Conservation (phyloP, 2,329 filamentous ascomycete genomes). For the Capronia americana region DNA sequence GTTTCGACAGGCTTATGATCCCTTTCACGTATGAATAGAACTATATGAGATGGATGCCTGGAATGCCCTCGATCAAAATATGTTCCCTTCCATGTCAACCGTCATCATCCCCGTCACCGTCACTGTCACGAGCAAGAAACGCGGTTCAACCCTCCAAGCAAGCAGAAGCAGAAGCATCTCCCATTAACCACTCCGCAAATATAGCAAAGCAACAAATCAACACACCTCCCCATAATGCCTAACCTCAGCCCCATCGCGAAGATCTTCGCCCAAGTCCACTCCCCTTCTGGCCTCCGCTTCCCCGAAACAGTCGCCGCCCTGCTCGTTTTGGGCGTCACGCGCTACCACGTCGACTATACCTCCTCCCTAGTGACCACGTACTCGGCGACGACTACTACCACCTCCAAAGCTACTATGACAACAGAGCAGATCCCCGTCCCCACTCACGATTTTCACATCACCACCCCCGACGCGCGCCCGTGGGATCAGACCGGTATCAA, state of each 20-base stretch:
- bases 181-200: neutral
- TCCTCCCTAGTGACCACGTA: slow-evolving; percentile 12
- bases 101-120: too few species aligned
- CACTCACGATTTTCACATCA: neutral
- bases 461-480: neutral
- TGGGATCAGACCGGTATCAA: slow-evolving; percentile 4
- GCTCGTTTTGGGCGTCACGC: slow-evolving; percentile 18
- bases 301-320: slow-evolving; percentile 20
- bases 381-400: neutral
- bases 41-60: neutral
- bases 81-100: too few species aligned
- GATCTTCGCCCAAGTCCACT: slow-evolving; percentile 25
- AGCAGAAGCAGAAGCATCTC: neutral
- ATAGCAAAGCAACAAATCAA: neutral
- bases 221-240: neutral
- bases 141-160: too few species aligned
- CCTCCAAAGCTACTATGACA: neutral
- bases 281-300: slow-evolving; percentile 3
- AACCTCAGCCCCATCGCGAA: slow-evolving; percentile 10
- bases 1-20: neutral
- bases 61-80: too few species aligned
- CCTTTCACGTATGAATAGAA: neutral
- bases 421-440: slow-evolving; percentile 17
- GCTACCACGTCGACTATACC: slow-evolving; percentile 26
- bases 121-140: too few species aligned